Conservation (phyloP, 1,139 yeast genomes). For the Blastobotrys raffinosifermentans region DNA sequence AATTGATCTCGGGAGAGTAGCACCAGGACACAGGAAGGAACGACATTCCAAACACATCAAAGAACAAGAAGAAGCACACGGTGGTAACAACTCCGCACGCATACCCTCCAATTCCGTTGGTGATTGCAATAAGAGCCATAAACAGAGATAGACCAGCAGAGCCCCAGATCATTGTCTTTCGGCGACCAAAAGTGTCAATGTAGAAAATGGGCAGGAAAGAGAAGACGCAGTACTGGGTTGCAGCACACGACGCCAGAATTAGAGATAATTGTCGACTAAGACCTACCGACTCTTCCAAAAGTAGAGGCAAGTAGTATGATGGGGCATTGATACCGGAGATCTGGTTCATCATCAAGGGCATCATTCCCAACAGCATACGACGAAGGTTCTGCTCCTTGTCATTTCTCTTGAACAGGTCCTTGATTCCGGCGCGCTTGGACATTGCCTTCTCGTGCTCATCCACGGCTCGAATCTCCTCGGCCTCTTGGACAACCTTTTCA, state of each 20-base stretch:
- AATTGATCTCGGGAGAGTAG: slow-evolving; percentile 48
- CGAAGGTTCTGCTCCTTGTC: slow-evolving; percentile 13
- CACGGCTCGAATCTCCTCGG: slow-evolving; percentile 2
- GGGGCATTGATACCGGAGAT: slow-evolving; percentile 15
- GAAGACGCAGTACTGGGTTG: slow-evolving; percentile 1
- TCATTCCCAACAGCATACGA: slow-evolving; percentile 13
- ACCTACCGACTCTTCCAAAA: not conserved
- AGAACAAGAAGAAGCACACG: slow-evolving; percentile 40
- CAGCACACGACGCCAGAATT: slow-evolving; percentile 1
- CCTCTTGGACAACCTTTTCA: not conserved
- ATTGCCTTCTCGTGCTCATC: slow-evolving; percentile 1
- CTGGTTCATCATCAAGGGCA: slow-evolving; percentile 15
- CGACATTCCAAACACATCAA: slow-evolving; percentile 50
- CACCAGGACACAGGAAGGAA: slow-evolving; percentile 38
- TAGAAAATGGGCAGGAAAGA: not conserved
- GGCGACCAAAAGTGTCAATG: slow-evolving; percentile 1
- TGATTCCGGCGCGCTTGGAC: not conserved
- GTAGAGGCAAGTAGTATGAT: slow-evolving; percentile 13
- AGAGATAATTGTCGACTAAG: not conserved
- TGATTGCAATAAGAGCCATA: slow-evolving; percentile 1
- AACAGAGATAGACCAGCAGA: slow-evolving; percentile 4
- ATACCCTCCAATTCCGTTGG: slow-evolving; percentile 28
- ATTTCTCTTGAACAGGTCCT: not conserved
- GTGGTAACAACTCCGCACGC: slow-evolving; percentile 39
- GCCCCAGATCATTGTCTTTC: slow-evolving; percentile 4